These are phyloP conservation scores for Ceratocystis eucalypticola DNA, from an alignment of 2,329 filamentous ascomycete species.

Conservation along the genomic window DNA sequence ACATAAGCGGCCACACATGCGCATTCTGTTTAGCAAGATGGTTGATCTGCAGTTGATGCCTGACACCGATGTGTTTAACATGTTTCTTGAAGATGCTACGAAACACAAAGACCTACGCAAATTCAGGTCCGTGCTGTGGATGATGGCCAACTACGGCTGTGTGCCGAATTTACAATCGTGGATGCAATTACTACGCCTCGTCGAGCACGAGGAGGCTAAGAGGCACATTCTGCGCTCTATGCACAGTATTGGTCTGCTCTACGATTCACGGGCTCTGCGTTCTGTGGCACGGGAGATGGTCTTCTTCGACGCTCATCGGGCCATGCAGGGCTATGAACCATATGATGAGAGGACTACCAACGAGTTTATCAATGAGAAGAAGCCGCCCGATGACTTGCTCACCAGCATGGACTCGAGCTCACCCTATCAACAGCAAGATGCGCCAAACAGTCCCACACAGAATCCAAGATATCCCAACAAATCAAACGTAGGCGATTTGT, in stretches of 20 bases:
- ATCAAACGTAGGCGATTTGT: not conserved
- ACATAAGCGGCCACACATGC: slow-evolving; percentile 22
- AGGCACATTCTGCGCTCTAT: slow-evolving; percentile 35
- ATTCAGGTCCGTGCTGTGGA: slow-evolving; percentile 30
- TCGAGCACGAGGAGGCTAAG: slow-evolving; percentile 45
- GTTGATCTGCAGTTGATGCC: slow-evolving; percentile 29
- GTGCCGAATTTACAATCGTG: slow-evolving; percentile 35
- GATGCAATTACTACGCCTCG: slow-evolving; percentile 37
- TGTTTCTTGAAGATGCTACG: slow-evolving; percentile 32
- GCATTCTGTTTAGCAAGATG: slow-evolving; percentile 28
- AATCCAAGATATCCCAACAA: not conserved
- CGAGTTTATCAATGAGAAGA: not conserved
- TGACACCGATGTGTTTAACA: slow-evolving; percentile 36
- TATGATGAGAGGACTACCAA: not conserved
- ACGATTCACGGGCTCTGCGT: slow-evolving; percentile 27
- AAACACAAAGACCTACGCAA: slow-evolving; percentile 30
- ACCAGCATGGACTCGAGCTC: not conserved
- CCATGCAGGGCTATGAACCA: slow-evolving; percentile 26
- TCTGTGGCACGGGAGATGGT: slow-evolving; percentile 33
- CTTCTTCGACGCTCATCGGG: slow-evolving; percentile 31
- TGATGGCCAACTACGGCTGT: slow-evolving; percentile 31
- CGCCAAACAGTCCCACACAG: not conserved
- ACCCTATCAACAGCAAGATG: not conserved
- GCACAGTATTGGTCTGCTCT: slow-evolving; percentile 33
- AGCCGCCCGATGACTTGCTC: not conserved